Evolutionary conservation across 2,329 filamentous ascomycete genomes (phyloP), one percentile per base, ranked within the genome.

Genomic region (Emergomyces pasteurianus): DNA sequence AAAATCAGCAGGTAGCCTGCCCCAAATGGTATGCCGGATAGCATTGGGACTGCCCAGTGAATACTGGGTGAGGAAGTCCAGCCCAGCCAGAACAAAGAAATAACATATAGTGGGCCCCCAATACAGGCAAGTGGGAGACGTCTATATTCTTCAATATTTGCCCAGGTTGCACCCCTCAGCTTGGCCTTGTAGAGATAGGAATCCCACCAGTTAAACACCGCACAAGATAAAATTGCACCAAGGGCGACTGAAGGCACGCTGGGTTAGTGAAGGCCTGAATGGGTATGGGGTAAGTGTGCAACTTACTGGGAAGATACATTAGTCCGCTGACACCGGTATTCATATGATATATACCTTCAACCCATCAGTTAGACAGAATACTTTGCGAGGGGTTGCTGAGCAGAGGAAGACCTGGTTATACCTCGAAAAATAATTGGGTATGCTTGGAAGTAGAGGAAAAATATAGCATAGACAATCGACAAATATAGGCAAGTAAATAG

Each of bases 81-180:
- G 46, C 71, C 72, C 12, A 72, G 66, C 85, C 53, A 65, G 26
- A 65, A 57, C 28, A 65, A 42, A 10, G 64, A 18, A 26, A 64
- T 67, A 43, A 70, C 86, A 42, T 56, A 64, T 31, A 89, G 74
- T 0, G 87, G 87, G 0, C 88, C 87, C 1, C 86, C 89, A 26
- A 90, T 67, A 67, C 83, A 87, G 8, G 87, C 88, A 2, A 92
- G 79, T 0, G 88, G 88, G 0, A 92, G 78, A 1, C 89, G 82
- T 7, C 85, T 80, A 69, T 85, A 89, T 61, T 72, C 70, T 64
- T 65, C 64, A 21, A 63, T 56, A n/a, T 74, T 73, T 0, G 83
- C 76, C 86, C 87, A 90, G 0, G 76, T 65, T 1, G 78, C 79
- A 38, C 78, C 71, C 14, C 73, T 71, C 7, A 71, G 71, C 65